Base-by-base conservation (phyloP, 2,329 filamentous ascomycete species). In the Hymenoscyphus repandus region DNA sequence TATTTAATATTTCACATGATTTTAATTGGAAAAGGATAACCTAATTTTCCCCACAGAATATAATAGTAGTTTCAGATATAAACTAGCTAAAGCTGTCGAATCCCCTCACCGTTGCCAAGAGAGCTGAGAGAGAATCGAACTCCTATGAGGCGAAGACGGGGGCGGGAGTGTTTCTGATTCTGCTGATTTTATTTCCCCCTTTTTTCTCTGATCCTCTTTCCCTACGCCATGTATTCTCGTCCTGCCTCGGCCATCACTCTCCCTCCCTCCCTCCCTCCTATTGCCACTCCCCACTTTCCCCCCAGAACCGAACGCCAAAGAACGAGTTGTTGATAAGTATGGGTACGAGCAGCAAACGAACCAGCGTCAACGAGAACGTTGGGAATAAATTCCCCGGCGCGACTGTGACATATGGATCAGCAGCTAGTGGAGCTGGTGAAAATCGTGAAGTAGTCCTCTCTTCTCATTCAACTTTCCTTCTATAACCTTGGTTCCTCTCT, bases 121-220 rank as follows among this genome's bases (percentile, higher is more conserved):
- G 76, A 56, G 74, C 74, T 10, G 73, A 77, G 67, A 64, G 64
- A 15, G 72, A 77, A 50, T 67, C 76, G 47, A 74, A 75, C 64
- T 70, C 70, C 7, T 57, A 70, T 32, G 51, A 59, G 12, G 69
- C 69, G 9, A 72, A 71, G 55, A 58, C 66, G 30, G 70, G 71
- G 58, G 52, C n/a, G 58, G 52, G 31, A 69, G 66, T 47, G 66
- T 70, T 47, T 70, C 67, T 39, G 67, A 70, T 73, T 68, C 15
- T 9, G 9, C 61, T 45, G 7, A 30, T 45, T 11, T 45, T 32
- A n/a, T 20, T 41, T 36, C 20, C 10, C 31, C 11, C 31, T 31
- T 38, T 15, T 45, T 31, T 2, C 17, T 45, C 11, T 13, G 1
- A 22, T 34, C 13, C 17, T 11, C 30, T 30, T n/a, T n/a, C n/a